Evolutionary conservation across 768 basidiomycete genomes (phyloP).

Genomic region (Lactifluus hygrophoroides): DNA sequence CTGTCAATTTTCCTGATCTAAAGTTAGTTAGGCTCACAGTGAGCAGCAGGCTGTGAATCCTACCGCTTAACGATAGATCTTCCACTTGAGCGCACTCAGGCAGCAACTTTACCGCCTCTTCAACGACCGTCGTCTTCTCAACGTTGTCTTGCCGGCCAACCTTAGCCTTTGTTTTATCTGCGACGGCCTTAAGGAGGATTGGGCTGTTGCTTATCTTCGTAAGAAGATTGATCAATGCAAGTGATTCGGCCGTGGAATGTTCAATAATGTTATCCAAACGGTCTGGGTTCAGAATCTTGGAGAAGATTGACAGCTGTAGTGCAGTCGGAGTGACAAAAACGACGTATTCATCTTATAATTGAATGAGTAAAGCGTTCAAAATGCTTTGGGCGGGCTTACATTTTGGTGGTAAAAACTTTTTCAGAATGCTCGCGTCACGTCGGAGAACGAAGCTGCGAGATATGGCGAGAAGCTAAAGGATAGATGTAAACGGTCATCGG

Average conservation of each 20-base stretch:
- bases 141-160: constrained; percentile 27
- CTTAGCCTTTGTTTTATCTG: constrained; percentile 48
- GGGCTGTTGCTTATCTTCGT: constrained; percentile 94
- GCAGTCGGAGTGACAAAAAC: constrained; percentile 86
- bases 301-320: constrained; percentile 77
- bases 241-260: constrained; percentile 65
- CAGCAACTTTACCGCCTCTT: constrained; percentile 52
- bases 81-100: constrained; percentile 53
- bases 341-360: constrained; percentile 81
- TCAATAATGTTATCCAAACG: constrained; percentile 61
- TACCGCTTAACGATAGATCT: constrained; percentile 78
- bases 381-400: constrained; percentile 37
- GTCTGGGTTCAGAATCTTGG: constrained; percentile 62
- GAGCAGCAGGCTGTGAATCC: neutral
- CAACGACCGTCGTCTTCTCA: constrained; percentile 41
- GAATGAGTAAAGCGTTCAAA: neutral
- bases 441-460: constrained; percentile 86
- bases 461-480: constrained; percentile 53
- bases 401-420: constrained; percentile 86
- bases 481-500: neutral
- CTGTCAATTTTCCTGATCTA: constrained; percentile 60
- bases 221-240: constrained; percentile 70
- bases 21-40: constrained; percentile 5
- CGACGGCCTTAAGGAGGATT: constrained; percentile 72
- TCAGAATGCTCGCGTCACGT: constrained; percentile 73